phyloP scores from a whole-genome alignment of 441 rosid species.

The Mallotus repandus region DNA sequence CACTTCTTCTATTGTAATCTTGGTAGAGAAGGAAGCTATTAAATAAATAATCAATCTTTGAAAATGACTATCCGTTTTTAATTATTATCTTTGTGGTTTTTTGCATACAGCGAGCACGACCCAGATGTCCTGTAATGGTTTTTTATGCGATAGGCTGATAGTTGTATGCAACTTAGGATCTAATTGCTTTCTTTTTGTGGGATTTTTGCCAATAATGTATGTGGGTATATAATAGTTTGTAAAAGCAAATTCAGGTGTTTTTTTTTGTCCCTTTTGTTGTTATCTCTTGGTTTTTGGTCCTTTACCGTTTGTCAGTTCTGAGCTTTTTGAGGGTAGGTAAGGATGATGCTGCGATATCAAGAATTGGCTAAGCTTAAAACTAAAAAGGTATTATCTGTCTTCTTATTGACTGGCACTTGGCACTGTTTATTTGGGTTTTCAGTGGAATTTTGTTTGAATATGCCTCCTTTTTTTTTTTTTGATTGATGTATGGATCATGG shows the following conservation, averaged over 20 bases:
- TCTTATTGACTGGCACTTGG: background rate
- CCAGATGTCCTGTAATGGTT: background rate
- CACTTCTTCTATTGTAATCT: slow-evolving; percentile 5
- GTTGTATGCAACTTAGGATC: background rate
- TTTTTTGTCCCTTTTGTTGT: background rate
- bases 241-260: background rate
- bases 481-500: no score
- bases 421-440: background rate
- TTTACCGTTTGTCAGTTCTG: background rate
- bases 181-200: background rate
- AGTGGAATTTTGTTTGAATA: background rate
- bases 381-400: slow-evolving; percentile 30
- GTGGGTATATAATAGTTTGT: background rate
- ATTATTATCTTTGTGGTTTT: no score
- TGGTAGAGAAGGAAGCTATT: slow-evolving; percentile 25
- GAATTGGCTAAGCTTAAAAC: slow-evolving; percentile 48
- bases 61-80: slow-evolving; percentile 4
- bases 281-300: background rate
- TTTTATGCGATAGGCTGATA: background rate
- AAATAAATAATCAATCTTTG: background rate
- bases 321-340: slow-evolving; percentile 8
- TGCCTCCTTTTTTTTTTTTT: no score
- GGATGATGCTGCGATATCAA: slow-evolving; percentile 50
- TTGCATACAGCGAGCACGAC: background rate
- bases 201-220: background rate